Conservation (phyloP, 345 rosid species). For the Toxicodendron radicans region DNA sequence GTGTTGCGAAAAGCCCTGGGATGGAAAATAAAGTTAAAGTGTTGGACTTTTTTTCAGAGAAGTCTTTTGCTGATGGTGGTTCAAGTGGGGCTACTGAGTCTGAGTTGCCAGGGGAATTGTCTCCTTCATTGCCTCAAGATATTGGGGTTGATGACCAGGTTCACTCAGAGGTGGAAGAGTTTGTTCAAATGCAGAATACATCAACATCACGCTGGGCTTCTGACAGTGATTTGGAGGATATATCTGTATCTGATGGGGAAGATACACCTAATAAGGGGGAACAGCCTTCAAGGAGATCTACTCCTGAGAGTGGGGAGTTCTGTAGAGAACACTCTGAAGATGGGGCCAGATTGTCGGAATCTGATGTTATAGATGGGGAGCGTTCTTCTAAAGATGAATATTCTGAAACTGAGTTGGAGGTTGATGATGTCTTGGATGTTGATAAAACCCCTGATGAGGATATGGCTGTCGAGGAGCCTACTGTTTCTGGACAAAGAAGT, state of each 20-base stretch:
- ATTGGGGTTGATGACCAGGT: slow-evolving; percentile 28
- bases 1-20: slow-evolving; percentile 14
- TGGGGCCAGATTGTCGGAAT: slow-evolving; percentile 30
- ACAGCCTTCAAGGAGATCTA: slow-evolving; percentile 25
- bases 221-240: slow-evolving; percentile 31
- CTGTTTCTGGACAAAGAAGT: slow-evolving; percentile 26
- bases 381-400: slow-evolving; percentile 26
- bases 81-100: background rate
- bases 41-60: slow-evolving; percentile 21
- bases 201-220: slow-evolving; percentile 73
- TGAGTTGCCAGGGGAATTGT: slow-evolving; percentile 11
- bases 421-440: slow-evolving; percentile 28
- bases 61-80: slow-evolving; percentile 11
- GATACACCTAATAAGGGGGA: slow-evolving; percentile 23
- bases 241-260: slow-evolving; percentile 25
- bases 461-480: slow-evolving; percentile 29
- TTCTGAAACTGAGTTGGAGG: slow-evolving; percentile 31
- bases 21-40: slow-evolving; percentile 11
- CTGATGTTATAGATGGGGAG: slow-evolving; percentile 27
- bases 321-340: slow-evolving; percentile 33
- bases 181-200: slow-evolving; percentile 37
- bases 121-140: slow-evolving; percentile 16
- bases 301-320: slow-evolving; percentile 53
- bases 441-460: slow-evolving; percentile 25
- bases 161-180: slow-evolving; percentile 43